Conservation (phyloP, 1,284 basidiomycete species). For the Amylostereum areolatum region DNA sequence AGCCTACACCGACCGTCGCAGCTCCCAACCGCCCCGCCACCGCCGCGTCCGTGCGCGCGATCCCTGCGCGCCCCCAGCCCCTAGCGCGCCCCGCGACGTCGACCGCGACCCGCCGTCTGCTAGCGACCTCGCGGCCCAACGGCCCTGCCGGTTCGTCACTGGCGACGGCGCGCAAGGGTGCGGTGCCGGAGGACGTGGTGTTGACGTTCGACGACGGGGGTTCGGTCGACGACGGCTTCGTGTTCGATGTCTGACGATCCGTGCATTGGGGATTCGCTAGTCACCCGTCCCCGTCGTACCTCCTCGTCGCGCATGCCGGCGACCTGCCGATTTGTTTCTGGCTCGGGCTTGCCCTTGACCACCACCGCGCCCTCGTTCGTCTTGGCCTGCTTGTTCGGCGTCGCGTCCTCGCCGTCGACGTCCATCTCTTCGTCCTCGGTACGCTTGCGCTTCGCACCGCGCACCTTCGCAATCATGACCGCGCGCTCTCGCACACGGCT, state of each 20-base stretch:
- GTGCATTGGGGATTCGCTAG: too few species aligned
- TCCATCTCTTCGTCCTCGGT: slow-evolving; percentile 45
- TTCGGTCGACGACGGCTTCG: slow-evolving; percentile 8
- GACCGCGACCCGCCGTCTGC: background rate
- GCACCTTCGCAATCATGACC: slow-evolving; percentile 73
- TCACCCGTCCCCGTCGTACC: too few species aligned
- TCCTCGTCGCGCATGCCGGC: too few species aligned
- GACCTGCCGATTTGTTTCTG: too few species aligned
- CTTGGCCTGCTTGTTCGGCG: too few species aligned
- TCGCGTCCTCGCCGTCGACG: slow-evolving; percentile 36
- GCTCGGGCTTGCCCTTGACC: too few species aligned
- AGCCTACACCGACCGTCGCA: background rate
- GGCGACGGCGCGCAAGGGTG: background rate
- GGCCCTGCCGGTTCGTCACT: background rate
- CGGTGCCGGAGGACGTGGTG: slow-evolving; percentile 1
- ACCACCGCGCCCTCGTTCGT: too few species aligned
- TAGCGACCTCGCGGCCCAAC: background rate
- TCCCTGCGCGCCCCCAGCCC: background rate
- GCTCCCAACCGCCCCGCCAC: slow-evolving; percentile 3
- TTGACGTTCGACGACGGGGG: slow-evolving; percentile 8
- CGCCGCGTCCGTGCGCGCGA: background rate
- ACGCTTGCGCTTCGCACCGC: slow-evolving; percentile 62
- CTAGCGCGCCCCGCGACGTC: slow-evolving; percentile 1
- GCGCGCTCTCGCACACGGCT: slow-evolving; percentile 86
- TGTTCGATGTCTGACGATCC: slow-evolving; percentile 11